Evolutionary conservation across 768 basidiomycete genomes (phyloP).

Genomic region (Tylopilus sp.): DNA sequence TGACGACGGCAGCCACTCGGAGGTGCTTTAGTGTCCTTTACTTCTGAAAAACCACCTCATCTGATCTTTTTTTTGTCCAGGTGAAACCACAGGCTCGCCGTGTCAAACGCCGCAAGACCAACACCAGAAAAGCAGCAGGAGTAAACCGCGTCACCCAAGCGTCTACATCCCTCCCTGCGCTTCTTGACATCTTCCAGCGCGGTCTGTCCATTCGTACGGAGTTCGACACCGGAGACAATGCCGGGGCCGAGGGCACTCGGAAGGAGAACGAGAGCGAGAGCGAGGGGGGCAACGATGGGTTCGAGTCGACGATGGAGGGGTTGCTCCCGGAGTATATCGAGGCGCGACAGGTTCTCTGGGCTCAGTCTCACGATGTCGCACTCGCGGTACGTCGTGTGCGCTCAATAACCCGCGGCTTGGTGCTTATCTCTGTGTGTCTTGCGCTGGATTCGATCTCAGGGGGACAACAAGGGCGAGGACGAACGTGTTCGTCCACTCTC

Average conservation of each 20-base stretch:
- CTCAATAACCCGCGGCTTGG: not conserved
- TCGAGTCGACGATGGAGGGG: conserved; percentile 33
- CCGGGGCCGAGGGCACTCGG: not conserved
- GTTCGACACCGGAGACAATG: not conserved
- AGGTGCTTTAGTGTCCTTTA: conserved; percentile 12
- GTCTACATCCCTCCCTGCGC: conserved; percentile 14
- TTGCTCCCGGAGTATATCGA: conserved; percentile 35
- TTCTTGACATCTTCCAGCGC: conserved; percentile 19
- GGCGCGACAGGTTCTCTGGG: conserved; percentile 26
- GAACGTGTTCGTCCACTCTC: conserved; percentile 40
- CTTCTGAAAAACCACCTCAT: not conserved
- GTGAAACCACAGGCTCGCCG: conserved; percentile 13
- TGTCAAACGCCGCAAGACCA: conserved; percentile 28
- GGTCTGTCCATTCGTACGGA: not conserved
- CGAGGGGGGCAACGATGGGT: conserved; percentile 17
- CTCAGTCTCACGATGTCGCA: conserved; percentile 9
- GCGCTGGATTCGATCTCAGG: conserved; percentile 1
- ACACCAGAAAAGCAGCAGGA: conserved; percentile 13
- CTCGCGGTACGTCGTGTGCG: conserved; percentile 12
- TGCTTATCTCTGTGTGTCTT: not conserved
- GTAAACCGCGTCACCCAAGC: conserved; percentile 15
- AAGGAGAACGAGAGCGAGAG: not conserved
- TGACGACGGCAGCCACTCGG: conserved; percentile 14
- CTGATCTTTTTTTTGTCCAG: not conserved
- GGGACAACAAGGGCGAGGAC: conserved; percentile 16